Evolutionary conservation across 108 stramenopile species (phyloP), one percentile per base, ranked within the genome.

Genomic region (Schizochytrium sp.): DNA sequence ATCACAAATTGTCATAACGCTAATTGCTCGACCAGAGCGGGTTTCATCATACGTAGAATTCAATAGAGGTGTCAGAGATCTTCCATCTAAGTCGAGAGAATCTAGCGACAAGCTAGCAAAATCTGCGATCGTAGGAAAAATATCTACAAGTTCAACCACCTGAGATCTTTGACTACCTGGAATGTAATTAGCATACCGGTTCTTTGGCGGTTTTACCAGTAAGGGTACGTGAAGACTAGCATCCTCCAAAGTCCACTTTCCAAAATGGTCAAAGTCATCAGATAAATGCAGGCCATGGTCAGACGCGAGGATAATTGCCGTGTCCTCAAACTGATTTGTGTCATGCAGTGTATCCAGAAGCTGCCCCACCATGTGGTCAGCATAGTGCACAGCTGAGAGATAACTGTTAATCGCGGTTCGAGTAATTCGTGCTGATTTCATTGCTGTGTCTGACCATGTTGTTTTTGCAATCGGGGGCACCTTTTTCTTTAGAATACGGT

Each of bases 231-330:
- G 1, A 60, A 60, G 59, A 60, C 59, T 60, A n/a, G 59, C 2
- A 60, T 60, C 59, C 59, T 60, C 19, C 1, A 60, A 60, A 17
- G 59, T 60, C 59, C 59, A 60, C 2, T 60, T 60, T 2, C 59
- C 59, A n/a, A 60, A 60, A 60, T 60, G 59, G 59, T 60, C 59
- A 60, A 60, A 60, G 59, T 60, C 59, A n/a, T 60, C 59, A n/a
- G 59, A 60, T n/a, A 60, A n/a, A n/a, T 60, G 59, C 59, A 60
- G 17, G 19, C 59, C 59, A n/a, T 60, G 59, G 28, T 60, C 59
- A 17, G 59, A 60, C 28, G 59, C 28, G 28, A 60, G 59, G 59
- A 60, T 60, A 1, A 60, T 60, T 60, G 59, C 59, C 59, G 59
- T 60, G 28, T 60, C 59, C 59, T 60, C 59, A n/a, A 60, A n/a